Evolutionary conservation across 2,329 filamentous ascomycete species (phyloP).

Genomic region (Botrytis deweyae): DNA sequence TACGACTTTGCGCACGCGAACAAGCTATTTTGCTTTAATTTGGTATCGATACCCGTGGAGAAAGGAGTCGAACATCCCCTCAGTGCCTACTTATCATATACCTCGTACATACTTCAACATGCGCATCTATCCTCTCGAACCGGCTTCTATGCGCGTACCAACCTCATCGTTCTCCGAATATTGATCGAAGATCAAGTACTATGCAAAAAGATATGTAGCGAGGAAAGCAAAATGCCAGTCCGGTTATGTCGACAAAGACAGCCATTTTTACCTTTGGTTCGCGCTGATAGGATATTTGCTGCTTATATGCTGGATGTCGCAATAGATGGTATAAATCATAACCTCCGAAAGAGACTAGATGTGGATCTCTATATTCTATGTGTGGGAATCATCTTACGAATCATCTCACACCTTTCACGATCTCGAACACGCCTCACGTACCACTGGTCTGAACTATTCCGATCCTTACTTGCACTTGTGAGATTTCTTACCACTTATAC

Average conservation of each 20-base stretch:
- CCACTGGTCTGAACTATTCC: constrained; percentile 96
- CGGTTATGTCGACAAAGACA: constrained; percentile 87
- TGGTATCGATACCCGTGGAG: constrained; percentile 65
- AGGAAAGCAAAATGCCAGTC: constrained; percentile 71
- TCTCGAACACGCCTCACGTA: constrained; percentile 79
- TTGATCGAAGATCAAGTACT: constrained; percentile 81
- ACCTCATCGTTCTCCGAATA: constrained; percentile 79
- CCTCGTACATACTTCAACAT: constrained; percentile 91
- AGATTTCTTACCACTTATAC: constrained; percentile 89
- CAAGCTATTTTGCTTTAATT: constrained; percentile 87
- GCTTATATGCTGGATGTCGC: constrained; percentile 80
- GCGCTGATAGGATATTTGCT: constrained; percentile 70
- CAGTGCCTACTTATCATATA: constrained; percentile 78
- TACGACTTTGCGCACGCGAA: constrained; percentile 96
- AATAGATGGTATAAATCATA: constrained; percentile 91
- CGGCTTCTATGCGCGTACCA: constrained; percentile 80
- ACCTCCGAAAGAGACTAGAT: constrained; percentile 81
- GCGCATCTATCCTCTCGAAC: constrained; percentile 79
- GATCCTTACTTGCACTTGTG: constrained; percentile 80
- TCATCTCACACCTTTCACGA: constrained; percentile 80
- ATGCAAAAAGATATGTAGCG: constrained; percentile 80
- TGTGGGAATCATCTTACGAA: constrained; percentile 76
- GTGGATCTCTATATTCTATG: constrained; percentile 79
- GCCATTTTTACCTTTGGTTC: constrained; percentile 76
- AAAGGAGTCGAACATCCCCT: constrained; percentile 72